Evolutionary conservation across 83 land plant species (phyloP), one percentile per base, ranked within the genome.

Genomic region (Picea abies): DNA sequence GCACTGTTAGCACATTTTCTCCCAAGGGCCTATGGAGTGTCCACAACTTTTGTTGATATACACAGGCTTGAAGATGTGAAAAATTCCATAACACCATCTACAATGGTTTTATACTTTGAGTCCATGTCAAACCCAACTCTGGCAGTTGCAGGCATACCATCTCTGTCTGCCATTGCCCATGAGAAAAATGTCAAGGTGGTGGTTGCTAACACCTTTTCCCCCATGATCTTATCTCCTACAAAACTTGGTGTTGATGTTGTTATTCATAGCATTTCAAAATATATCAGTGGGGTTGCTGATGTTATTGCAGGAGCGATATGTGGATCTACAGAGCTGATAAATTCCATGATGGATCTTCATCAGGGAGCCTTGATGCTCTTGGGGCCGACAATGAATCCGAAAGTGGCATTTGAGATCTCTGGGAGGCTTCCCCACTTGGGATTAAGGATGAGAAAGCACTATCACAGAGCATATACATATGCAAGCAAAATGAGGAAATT

Each of bases 331-430:
- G 84, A n/a, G n/a, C n/a, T n/a, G n/a, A n/a, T n/a, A n/a, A n/a
- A n/a, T n/a, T n/a, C n/a, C n/a, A n/a, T n/a, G 97, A 94, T 94
- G 97, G 97, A 90, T 86, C 93, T 96, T 5, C 96, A 93, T n/a
- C n/a, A n/a, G n/a, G n/a, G n/a, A n/a, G n/a, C n/a, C n/a, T n/a
- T n/a, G n/a, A n/a, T n/a, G n/a, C n/a, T n/a, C n/a, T n/a, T n/a
- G n/a, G n/a, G n/a, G n/a, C n/a, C n/a, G n/a, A n/a, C n/a, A n/a
- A n/a, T n/a, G n/a, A n/a, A n/a, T n/a, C n/a, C n/a, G n/a, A n/a
- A n/a, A n/a, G n/a, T n/a, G n/a, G n/a, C n/a, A n/a, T n/a, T n/a
- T n/a, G n/a, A n/a, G n/a, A n/a, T n/a, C n/a, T n/a, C n/a, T n/a
- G n/a, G n/a, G n/a, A n/a, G n/a, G n/a, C n/a, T n/a, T n/a, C n/a